These are phyloP conservation scores for Neonectria hederae DNA, from an alignment of 2,329 filamentous ascomycete species.

Conservation along the genomic window DNA sequence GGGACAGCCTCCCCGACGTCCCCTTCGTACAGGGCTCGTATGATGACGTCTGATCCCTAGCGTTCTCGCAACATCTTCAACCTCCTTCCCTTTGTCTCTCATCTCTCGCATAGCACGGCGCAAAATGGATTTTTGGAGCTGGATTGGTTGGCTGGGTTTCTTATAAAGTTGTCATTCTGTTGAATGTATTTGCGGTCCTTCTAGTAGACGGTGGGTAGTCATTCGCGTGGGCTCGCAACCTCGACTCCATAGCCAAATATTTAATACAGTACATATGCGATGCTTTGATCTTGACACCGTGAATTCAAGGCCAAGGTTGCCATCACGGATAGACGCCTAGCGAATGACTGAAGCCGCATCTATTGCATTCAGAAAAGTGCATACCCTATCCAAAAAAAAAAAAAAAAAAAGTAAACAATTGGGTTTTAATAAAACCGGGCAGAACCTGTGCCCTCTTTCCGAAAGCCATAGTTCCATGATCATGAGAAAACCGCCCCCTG, in stretches of 20 bases:
- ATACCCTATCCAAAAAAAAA: slow-evolving; percentile 38
- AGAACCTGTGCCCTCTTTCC: slow-evolving; percentile 31
- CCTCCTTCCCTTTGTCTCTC: slow-evolving; percentile 4
- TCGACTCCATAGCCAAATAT: not conserved
- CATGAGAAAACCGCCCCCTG: slow-evolving; percentile 36
- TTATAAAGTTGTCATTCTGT: not conserved
- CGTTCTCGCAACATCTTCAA: not conserved
- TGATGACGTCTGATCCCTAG: slow-evolving; percentile 27
- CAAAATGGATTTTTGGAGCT: slow-evolving; percentile 21
- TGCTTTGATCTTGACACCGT: not conserved
- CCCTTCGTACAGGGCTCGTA: slow-evolving; percentile 25
- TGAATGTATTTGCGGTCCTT: not conserved
- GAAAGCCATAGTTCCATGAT: slow-evolving; percentile 41
- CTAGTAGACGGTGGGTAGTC: not conserved
- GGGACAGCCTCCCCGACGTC: slow-evolving; percentile 18
- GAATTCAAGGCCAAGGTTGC: not conserved
- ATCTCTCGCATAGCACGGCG: slow-evolving; percentile 39
- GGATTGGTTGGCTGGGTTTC: not conserved
- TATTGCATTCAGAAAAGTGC: slow-evolving; percentile 29
- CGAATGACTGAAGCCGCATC: slow-evolving; percentile 28
- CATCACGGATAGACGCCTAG: not conserved
- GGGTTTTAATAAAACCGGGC: slow-evolving; percentile 33
- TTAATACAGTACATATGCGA: slow-evolving; percentile 4
- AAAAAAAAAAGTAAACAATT: slow-evolving; percentile 27
- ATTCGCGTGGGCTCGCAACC: not conserved